Base-by-base conservation (phyloP, 345 rosid genomes). In the Arabidopsis arenosa region DNA sequence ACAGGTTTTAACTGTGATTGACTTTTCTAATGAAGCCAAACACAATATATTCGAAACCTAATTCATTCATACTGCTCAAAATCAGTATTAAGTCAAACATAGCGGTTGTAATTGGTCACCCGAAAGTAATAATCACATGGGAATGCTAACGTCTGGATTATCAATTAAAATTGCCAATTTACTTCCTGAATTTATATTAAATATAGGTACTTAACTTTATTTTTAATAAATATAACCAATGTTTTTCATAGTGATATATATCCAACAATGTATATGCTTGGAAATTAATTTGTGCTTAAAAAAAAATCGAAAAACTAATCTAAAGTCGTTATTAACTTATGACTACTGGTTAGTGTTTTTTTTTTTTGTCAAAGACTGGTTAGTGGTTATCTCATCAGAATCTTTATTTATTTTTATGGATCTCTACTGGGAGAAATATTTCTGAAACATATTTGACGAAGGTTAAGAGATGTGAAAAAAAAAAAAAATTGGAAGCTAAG, bases 41-140 rank as follows among this genome's bases (percentile, higher is more conserved):
- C 18, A 21, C 21, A 53, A 70, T 56, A 40, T 70, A 70, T 48
- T 65, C 9, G 48, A 23, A 64, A 64, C 39, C 63, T 17, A 57
- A 55, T 56, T 9, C 8, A 55, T 48, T 5, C 6, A 52, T 13
- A 57, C 41, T 65, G 52, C 43, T 74, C 7, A 47, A 47, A 8
- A 45, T 49, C 14, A 47, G 41, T 56, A 39, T 39, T 56, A 71
- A 77, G 76, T 77, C 80, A 77, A 71, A 77, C 43, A 56, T 71
- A 77, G 72, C 72, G 18, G 76, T 77, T 77, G 75, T 63, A 63
- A 28, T 56, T 48, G 64, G 80, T 66, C 62, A 77, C 76, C 76
- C 39, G 18, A 77, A 77, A 71, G 76, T 55, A 48, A 56, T 26
- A 69, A 57, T 70, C 71, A 70, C 67, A 70, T 70, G 14, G 75